These are phyloP conservation scores for Penicillium ucsense DNA, from an alignment of 495 filamentous ascomycete species.

Conservation along the genomic window DNA sequence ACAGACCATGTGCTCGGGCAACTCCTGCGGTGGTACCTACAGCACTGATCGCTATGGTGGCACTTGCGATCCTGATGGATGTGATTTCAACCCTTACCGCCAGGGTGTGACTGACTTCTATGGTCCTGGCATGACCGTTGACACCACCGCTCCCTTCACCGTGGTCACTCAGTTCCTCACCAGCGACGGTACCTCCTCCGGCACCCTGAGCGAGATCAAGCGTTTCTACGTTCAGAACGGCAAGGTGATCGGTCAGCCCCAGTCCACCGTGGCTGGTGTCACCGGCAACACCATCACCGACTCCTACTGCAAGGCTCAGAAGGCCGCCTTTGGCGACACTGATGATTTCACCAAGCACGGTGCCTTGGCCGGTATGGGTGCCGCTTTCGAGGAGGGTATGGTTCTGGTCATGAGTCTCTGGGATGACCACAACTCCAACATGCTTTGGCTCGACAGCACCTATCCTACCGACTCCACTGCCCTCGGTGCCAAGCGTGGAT, in stretches of 20 bases:
- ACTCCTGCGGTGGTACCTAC: constrained; percentile 44
- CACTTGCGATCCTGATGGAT: constrained; percentile 67
- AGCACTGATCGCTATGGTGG: constrained; percentile 34
- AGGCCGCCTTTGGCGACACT: constrained; percentile 50
- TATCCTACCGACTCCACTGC: constrained; percentile 51
- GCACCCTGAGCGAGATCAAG: constrained; percentile 51
- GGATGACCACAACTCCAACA: constrained; percentile 68
- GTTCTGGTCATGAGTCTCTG: constrained; percentile 72
- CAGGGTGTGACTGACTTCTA: constrained; percentile 55
- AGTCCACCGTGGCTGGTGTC: constrained; percentile 41
- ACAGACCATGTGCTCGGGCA: constrained; percentile 48
- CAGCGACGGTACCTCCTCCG: constrained; percentile 41
- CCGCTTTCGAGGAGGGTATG: constrained; percentile 48
- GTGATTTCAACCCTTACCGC: constrained; percentile 71
- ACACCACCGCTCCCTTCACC: constrained; percentile 54
- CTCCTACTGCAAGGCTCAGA: constrained; percentile 51
- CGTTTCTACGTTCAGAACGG: constrained; percentile 67
- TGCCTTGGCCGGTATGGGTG: constrained; percentile 48
- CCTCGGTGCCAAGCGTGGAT: constrained; percentile 62
- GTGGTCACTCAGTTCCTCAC: constrained; percentile 66
- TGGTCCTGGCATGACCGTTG: constrained; percentile 48
- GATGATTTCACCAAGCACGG: constrained; percentile 51
- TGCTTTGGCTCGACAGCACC: constrained; percentile 77
- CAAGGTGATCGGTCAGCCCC: constrained; percentile 49
- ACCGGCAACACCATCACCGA: constrained; percentile 49